Percentiles rank a stretch among this genome's conserved stretches.
These are phyloP conservation scores for Kluyveromyces siamensis DNA, from an alignment of 805 yeast genomes.

Conservation along the genomic window DNA sequence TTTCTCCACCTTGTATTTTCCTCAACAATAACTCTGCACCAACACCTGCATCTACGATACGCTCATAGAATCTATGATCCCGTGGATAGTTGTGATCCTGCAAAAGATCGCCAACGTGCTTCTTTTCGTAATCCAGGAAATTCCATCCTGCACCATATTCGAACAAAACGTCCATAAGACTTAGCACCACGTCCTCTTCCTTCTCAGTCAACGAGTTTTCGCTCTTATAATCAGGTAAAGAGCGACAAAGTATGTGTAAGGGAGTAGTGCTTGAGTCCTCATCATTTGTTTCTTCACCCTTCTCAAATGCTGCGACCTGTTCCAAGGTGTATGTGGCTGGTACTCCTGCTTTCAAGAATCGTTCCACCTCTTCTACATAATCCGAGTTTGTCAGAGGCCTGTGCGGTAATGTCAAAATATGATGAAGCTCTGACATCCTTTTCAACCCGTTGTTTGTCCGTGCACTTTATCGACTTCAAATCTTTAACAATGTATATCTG, in stretches of 20 bases:
- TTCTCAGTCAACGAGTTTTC: constrained; percentile 19
- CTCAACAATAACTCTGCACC: constrained; percentile 78
- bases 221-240: constrained; percentile 29
- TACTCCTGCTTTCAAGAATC: constrained; percentile 50
- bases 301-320: constrained; percentile 54
- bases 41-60: constrained; percentile 75
- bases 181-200: constrained; percentile 38
- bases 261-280: constrained; percentile 65
- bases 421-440: constrained; percentile 64
- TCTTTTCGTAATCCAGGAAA: constrained; percentile 56
- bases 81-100: constrained; percentile 37
- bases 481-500: too few species aligned
- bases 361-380: constrained; percentile 38
- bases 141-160: constrained; percentile 93
- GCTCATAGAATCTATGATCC: constrained; percentile 35
- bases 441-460: too few species aligned
- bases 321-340: constrained; percentile 80
- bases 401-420: constrained; percentile 40
- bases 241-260: constrained; percentile 56
- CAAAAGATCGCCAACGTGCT: constrained; percentile 81
- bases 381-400: constrained; percentile 42
- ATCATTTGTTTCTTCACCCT: constrained; percentile 27
- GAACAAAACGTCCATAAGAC: constrained; percentile 57
- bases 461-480: too few species aligned
- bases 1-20: constrained; percentile 53